Evolutionary conservation across 2,329 filamentous ascomycete species (phyloP).

Genomic region (Fusarium nanum): DNA sequence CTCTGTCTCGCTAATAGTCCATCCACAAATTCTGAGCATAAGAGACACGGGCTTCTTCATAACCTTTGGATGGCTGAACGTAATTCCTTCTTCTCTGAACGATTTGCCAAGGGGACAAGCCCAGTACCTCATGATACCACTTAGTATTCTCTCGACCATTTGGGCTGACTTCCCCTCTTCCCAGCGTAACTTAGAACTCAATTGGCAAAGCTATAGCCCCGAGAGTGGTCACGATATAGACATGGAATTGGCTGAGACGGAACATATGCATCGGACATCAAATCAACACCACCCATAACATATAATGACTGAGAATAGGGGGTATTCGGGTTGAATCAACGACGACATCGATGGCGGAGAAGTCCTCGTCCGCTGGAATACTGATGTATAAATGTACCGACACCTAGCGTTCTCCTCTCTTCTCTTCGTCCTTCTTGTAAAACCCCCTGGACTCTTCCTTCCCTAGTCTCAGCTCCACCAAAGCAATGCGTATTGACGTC

Average conservation of each 20-base stretch:
- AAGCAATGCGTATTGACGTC: conserved; percentile 8
- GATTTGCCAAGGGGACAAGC: not conserved
- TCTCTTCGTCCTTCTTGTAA: not conserved
- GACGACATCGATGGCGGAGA: not conserved
- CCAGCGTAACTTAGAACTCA: not conserved
- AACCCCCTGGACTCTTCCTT: not conserved
- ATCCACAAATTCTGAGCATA: not conserved
- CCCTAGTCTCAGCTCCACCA: not conserved
- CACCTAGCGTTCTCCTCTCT: not conserved
- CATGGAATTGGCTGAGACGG: not conserved
- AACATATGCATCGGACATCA: not conserved
- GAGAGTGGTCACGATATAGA: not conserved
- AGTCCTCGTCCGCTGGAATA: not conserved
- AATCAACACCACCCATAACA: not conserved
- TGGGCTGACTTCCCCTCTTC: not conserved
- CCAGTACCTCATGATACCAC: fast-evolving
- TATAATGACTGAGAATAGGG: not conserved
- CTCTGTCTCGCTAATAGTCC: fast-evolving
- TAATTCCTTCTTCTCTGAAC: not conserved
- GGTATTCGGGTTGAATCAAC: not conserved
- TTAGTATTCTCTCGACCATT: not conserved
- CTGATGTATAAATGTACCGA: not conserved
- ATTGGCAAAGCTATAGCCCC: not conserved
- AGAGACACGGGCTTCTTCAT: not conserved
- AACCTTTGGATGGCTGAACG: not conserved